Conservation (phyloP, 345 rosid species). For the Arabidopsis thaliana region DNA sequence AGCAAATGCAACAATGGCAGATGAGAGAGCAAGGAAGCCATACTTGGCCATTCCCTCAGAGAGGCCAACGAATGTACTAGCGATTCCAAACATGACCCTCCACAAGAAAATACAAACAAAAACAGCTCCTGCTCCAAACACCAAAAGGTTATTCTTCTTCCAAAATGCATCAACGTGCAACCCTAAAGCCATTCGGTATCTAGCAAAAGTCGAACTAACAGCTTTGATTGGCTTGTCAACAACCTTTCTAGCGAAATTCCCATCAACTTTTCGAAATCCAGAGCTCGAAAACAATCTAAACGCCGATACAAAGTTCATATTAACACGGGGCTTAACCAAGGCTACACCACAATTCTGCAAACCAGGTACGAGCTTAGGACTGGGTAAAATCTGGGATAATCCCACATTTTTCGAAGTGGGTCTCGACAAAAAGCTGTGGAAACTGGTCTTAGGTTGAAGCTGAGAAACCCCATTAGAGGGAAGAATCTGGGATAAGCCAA, state of each 20-base stretch:
- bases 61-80: conserved; percentile 77
- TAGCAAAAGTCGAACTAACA: conserved; percentile 57
- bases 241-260: conserved; percentile 53
- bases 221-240: conserved; percentile 63
- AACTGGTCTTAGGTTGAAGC: conserved; percentile 34
- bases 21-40: conserved; percentile 89
- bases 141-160: conserved; percentile 67
- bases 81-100: conserved; percentile 92
- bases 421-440: conserved; percentile 42
- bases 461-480: conserved; percentile 36
- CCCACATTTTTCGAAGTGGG: conserved; percentile 45
- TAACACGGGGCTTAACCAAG: conserved; percentile 37
- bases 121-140: conserved; percentile 74
- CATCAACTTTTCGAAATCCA: conserved; percentile 45
- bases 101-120: conserved; percentile 70
- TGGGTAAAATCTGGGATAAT: conserved; percentile 47
- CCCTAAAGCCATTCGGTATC: conserved; percentile 72
- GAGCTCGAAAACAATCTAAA: conserved; percentile 59
- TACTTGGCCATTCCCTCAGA: conserved; percentile 96
- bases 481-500: conserved; percentile 47
- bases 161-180: conserved; percentile 80
- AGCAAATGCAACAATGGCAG: conserved; percentile 83
- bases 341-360: conserved; percentile 12
- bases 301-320: conserved; percentile 42
- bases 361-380: conserved; percentile 21